Evolutionary conservation across 1,284 basidiomycete species (phyloP).

Genomic region (Microbotryum saponariae): DNA sequence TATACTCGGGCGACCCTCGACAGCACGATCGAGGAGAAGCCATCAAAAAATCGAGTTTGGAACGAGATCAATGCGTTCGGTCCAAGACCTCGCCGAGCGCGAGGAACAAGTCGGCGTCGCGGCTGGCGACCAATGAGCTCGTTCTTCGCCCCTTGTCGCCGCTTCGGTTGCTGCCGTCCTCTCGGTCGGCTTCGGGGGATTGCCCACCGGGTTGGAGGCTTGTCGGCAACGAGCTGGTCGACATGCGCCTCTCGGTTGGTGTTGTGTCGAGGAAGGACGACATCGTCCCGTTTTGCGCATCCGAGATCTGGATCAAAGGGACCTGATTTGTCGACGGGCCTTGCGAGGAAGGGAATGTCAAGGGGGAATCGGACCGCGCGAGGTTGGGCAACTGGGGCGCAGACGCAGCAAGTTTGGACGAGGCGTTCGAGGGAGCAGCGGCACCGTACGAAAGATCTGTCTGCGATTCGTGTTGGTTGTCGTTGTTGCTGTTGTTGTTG

Average conservation of each 20-base stretch:
- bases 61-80: no score
- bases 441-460: no score
- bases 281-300: no score
- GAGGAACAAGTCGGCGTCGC: slow-evolving; percentile 35
- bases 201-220: neutral
- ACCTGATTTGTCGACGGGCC: no score
- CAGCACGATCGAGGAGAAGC: no score
- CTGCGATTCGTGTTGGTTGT: neutral
- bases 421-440: neutral
- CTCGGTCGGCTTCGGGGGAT: neutral
- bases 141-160: slow-evolving; percentile 17
- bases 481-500: neutral
- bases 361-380: slow-evolving; percentile 18
- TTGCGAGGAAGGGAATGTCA: slow-evolving; percentile 13
- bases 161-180: neutral
- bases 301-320: no score
- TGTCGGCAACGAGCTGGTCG: neutral
- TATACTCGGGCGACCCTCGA: no score
- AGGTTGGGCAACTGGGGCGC: slow-evolving; percentile 22
- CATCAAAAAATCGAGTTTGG: no score
- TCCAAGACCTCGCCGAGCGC: slow-evolving; percentile 30
- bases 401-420: neutral
- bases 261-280: no score
- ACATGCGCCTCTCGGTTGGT: neutral
- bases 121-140: slow-evolving; percentile 30